Conservation (phyloP, 1,139 yeast genomes). For the Geotrichum fermentans region DNA sequence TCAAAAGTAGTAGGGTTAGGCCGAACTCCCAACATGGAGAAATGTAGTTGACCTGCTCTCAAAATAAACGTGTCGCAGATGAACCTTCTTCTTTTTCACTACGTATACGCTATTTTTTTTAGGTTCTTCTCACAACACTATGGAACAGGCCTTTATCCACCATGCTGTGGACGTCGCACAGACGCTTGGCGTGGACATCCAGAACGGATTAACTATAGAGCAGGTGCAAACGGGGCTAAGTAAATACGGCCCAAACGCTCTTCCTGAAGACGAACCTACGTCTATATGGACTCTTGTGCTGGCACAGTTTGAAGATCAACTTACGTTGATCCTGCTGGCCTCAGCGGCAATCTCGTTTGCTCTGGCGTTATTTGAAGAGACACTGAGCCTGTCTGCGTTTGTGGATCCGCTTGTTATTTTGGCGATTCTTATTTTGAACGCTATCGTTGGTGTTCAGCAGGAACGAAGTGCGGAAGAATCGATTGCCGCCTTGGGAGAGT, state of each 20-base stretch:
- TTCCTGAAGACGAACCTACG: constrained; percentile 38
- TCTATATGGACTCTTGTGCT: constrained; percentile 37
- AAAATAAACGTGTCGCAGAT: neutral
- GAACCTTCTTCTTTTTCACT: neutral
- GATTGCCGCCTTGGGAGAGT: constrained; percentile 40
- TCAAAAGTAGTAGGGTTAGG: no score
- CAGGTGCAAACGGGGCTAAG: constrained; percentile 26
- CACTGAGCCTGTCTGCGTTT: constrained; percentile 35
- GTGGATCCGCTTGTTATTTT: constrained; percentile 42
- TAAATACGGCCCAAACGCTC: constrained; percentile 30
- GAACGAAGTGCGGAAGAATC: constrained; percentile 43
- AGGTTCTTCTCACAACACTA: no score
- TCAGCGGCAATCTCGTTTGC: constrained; percentile 41
- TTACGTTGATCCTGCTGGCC: constrained; percentile 38
- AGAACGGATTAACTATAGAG: constrained; percentile 27
- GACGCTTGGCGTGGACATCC: constrained; percentile 26
- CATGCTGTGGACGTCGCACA: constrained; percentile 28
- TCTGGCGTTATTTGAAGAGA: constrained; percentile 37
- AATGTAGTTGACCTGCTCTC: no score
- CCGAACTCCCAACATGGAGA: no score
- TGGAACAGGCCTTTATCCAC: constrained; percentile 29
- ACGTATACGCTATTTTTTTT: no score
- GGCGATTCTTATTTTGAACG: constrained; percentile 39
- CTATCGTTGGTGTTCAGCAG: constrained; percentile 43
- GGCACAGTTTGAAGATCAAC: constrained; percentile 40